A percentile compares a stretch with the other conserved stretches of the same genome.
Evolutionary conservation across 2,329 filamentous ascomycete species (phyloP).

Genomic region (Sporothrix brasiliensis): DNA sequence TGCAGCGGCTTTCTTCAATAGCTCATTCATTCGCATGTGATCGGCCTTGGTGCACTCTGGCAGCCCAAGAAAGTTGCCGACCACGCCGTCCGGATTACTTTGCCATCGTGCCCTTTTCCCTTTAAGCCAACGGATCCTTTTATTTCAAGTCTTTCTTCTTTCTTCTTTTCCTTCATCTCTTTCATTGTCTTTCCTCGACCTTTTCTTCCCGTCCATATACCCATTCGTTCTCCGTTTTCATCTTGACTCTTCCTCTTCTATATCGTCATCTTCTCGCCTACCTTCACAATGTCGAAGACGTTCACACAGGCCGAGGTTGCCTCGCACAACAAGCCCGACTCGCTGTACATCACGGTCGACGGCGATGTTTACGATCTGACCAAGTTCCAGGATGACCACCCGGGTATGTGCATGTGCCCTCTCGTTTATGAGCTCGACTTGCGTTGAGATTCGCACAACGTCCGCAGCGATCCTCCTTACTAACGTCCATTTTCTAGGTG

Average conservation of each 20-base stretch:
- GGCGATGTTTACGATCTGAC: slow-evolving; percentile 96
- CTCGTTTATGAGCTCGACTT: background rate
- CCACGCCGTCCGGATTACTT: slow-evolving; percentile 22
- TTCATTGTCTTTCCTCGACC: slow-evolving; percentile 2
- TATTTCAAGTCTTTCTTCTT: slow-evolving; percentile 17
- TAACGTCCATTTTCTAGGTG: slow-evolving; percentile 41
- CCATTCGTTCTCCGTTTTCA: background rate
- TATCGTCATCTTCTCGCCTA: background rate
- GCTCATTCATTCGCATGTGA: slow-evolving; percentile 27
- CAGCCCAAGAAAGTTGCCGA: slow-evolving; percentile 26
- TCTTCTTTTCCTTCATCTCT: slow-evolving; percentile 2
- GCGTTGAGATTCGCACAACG: too few relatives aligned
- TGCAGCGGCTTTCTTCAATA: background rate
- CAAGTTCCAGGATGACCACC: slow-evolving; percentile 82
- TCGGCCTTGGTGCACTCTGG: background rate
- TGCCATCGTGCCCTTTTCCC: background rate
- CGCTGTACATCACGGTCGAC: slow-evolving; percentile 88
- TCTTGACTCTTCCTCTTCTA: background rate
- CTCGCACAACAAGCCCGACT: slow-evolving; percentile 84
- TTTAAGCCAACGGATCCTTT: slow-evolving; percentile 19
- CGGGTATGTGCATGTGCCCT: slow-evolving; percentile 47
- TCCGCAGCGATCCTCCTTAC: background rate
- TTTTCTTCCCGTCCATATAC: slow-evolving; percentile 11
- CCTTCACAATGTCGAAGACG: slow-evolving; percentile 74
- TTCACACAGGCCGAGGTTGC: slow-evolving; percentile 85